phyloP scores from a whole-genome alignment of 331 rosid species.

The Malus hybrid region DNA sequence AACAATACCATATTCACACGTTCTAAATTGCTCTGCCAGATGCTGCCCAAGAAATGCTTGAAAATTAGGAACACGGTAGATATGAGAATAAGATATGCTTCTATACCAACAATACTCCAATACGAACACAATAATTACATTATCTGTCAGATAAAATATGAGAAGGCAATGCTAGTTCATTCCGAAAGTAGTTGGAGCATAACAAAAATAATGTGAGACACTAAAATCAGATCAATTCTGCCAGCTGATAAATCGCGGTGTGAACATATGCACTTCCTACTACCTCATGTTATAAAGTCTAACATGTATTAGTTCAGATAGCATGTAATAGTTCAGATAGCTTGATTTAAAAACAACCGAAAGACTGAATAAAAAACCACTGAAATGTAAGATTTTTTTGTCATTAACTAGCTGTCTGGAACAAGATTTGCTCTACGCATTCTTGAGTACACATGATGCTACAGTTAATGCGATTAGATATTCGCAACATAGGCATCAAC shows the following conservation, averaged over 20 bases:
- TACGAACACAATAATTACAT: not conserved
- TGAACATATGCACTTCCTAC: not conserved
- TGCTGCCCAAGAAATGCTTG: constrained; percentile 43
- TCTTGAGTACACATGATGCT: not conserved
- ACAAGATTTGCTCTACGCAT: not conserved
- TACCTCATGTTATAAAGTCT: not conserved
- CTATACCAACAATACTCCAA: constrained; percentile 4
- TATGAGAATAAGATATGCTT: not conserved
- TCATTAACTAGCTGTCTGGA: not conserved
- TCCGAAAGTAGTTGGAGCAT: not conserved
- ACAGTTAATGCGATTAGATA: not conserved
- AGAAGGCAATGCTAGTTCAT: not conserved
- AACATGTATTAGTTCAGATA: not conserved
- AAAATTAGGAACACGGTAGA: constrained; percentile 2
- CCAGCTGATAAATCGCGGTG: not conserved
- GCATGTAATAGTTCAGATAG: not conserved
- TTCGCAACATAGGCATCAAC: not conserved
- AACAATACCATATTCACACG: constrained; percentile 26
- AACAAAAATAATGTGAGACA: not conserved
- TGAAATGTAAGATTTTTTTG: too few relatives aligned
- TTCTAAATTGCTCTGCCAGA: constrained; percentile 47
- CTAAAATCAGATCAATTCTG: not conserved
- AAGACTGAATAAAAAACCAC: not conserved
- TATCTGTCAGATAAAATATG: not conserved
- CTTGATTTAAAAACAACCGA: not conserved